These are phyloP conservation scores for Hymenoscyphus fructigenus DNA, from an alignment of 2,329 filamentous ascomycete genomes.

Conservation along the genomic window DNA sequence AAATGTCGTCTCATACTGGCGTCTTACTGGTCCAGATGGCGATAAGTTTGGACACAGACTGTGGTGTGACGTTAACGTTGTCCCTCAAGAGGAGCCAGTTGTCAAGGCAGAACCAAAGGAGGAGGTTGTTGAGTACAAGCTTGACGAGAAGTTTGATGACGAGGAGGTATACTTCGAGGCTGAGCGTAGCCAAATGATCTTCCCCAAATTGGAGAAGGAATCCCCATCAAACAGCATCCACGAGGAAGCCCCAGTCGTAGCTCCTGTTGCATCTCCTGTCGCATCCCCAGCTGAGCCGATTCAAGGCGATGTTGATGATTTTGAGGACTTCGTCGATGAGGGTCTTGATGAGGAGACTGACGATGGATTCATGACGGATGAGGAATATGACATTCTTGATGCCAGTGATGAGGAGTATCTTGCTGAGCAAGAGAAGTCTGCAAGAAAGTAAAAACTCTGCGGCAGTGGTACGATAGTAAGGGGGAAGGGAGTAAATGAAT, in stretches of 20 bases:
- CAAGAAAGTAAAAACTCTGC: slow-evolving; percentile 30
- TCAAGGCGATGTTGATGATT: slow-evolving; percentile 46
- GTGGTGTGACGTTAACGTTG: slow-evolving; percentile 88
- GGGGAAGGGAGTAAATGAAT: slow-evolving; percentile 12
- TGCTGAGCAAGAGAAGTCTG: slow-evolving; percentile 46
- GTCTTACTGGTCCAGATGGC: slow-evolving; percentile 78
- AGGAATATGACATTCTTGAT: slow-evolving; percentile 97
- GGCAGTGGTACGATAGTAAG: slow-evolving; percentile 3
- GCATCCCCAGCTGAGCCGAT: slow-evolving; percentile 36
- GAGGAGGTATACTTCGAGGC: slow-evolving; percentile 18
- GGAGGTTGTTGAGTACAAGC: slow-evolving; percentile 28
- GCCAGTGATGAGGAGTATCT: slow-evolving; percentile 86
- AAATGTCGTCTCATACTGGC: slow-evolving; percentile 93
- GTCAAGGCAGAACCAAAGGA: slow-evolving; percentile 39
- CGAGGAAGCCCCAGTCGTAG: slow-evolving; percentile 50
- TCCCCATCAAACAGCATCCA: slow-evolving; percentile 81
- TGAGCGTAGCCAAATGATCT: slow-evolving; percentile 77
- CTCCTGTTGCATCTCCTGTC: slow-evolving; percentile 52
- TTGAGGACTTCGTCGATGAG: slow-evolving; percentile 52
- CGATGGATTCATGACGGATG: slow-evolving; percentile 87
- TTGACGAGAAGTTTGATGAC: too few relatives aligned
- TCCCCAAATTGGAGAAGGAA: slow-evolving; percentile 94
- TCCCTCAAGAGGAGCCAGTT: slow-evolving; percentile 35
- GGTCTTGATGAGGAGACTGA: slow-evolving; percentile 52
- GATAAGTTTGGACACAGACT: slow-evolving; percentile 86